These are phyloP conservation scores for Firmiana major DNA, from an alignment of 345 rosid species.

Conservation along the genomic window DNA sequence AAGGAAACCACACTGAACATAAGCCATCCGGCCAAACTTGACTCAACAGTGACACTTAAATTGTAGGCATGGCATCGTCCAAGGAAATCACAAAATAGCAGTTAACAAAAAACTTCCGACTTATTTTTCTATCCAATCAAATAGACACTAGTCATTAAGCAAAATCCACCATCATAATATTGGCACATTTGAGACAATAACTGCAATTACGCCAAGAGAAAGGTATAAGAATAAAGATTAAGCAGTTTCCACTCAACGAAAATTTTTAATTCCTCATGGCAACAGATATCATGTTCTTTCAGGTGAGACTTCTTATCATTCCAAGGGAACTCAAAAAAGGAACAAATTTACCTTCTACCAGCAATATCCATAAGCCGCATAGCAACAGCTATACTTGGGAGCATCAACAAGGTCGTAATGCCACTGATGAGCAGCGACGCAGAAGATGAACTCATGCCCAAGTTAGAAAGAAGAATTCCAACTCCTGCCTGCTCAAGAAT, in stretches of 20 bases:
- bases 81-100: not conserved
- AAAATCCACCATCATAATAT: not conserved
- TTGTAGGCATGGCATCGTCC: not conserved
- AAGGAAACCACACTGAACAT: not conserved
- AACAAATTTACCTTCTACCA: conserved; percentile 73
- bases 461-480: conserved; percentile 72
- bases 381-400: conserved; percentile 89
- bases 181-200: not conserved
- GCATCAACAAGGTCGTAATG: conserved; percentile 86
- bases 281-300: not conserved
- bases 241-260: not conserved
- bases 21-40: not conserved
- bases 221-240: not conserved
- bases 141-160: not conserved
- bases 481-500: conserved; percentile 96
- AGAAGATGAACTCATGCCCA: conserved; percentile 72
- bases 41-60: not conserved
- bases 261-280: not conserved
- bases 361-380: conserved; percentile 93
- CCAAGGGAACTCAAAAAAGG: conserved; percentile 4
- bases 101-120: not conserved
- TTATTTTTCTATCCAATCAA: not conserved
- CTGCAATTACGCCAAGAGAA: not conserved
- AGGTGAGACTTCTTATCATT: not conserved
- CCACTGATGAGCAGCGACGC: conserved; percentile 82